phyloP scores from a whole-genome alignment of 148 eudicot genomes.

The Vaccinium vitisidaea region DNA sequence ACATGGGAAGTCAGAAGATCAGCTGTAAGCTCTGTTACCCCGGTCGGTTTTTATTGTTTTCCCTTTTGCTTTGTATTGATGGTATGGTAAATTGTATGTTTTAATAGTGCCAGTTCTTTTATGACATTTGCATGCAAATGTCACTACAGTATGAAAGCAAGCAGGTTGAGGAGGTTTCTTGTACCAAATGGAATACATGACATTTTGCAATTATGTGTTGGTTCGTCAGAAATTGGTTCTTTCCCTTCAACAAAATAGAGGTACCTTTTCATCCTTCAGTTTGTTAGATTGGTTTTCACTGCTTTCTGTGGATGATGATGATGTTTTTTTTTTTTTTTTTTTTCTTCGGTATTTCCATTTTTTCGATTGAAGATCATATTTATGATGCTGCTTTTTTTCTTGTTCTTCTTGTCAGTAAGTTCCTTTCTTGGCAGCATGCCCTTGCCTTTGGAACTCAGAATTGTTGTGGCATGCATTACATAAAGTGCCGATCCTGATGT shows the following conservation, averaged over 20 bases:
- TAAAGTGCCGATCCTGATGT: background rate
- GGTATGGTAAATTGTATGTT: conserved; percentile 8
- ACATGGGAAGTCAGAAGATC: background rate
- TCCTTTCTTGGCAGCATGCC: background rate
- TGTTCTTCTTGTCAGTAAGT: background rate
- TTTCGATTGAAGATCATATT: background rate
- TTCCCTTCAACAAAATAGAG: background rate
- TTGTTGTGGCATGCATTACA: background rate
- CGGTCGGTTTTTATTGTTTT: background rate
- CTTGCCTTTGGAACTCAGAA: background rate
- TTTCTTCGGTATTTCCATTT: background rate
- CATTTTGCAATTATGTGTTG: conserved; percentile 43
- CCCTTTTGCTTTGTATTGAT: background rate
- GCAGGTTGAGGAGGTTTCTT: conserved; percentile 60
- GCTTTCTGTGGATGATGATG: background rate
- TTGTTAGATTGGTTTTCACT: conserved; percentile 7
- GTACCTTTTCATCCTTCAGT: background rate
- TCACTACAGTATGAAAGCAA: conserved; percentile 76
- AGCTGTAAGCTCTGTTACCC: background rate
- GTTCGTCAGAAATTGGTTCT: conserved; percentile 12
- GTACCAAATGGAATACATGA: conserved; percentile 38
- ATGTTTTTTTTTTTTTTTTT: background rate
- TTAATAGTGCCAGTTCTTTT: conserved; percentile 21
- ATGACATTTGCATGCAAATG: conserved; percentile 55
- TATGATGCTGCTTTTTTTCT: background rate